Percentiles rank a stretch among this genome's conserved stretches.
Evolutionary conservation across 257 asterid genomes (phyloP).

Genomic region (Thymus mandschuricus): DNA sequence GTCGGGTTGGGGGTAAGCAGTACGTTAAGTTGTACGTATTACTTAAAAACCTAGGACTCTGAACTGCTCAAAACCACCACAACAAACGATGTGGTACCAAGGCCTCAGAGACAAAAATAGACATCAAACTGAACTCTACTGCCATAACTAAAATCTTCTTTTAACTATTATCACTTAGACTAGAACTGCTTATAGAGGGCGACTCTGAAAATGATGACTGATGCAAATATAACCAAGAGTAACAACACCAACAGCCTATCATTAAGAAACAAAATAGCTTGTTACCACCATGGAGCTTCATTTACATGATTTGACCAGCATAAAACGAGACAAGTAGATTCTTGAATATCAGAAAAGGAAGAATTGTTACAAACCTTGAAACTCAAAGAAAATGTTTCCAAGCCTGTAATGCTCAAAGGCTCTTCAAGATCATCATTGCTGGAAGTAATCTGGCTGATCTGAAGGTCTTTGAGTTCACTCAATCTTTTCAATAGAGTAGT

Average conservation of each 20-base stretch:
- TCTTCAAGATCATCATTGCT: conserved; percentile 70
- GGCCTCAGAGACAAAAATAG: not conserved
- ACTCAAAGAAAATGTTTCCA: conserved; percentile 95
- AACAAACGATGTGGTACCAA: not conserved
- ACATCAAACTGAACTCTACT: not conserved
- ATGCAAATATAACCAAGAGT: conserved; percentile 14
- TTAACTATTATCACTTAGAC: not conserved
- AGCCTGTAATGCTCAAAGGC: conserved; percentile 85
- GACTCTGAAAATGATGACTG: not conserved
- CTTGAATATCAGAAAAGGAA: not conserved
- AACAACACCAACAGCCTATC: no score
- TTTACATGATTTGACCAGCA: not conserved
- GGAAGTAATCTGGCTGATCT: conserved; percentile 57
- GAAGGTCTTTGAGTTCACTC: conserved; percentile 86
- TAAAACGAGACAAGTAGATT: conserved; percentile 13
- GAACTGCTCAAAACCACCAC: not conserved
- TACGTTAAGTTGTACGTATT: no score
- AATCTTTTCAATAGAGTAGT: conserved; percentile 87
- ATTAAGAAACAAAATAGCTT: not conserved
- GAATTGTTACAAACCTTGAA: conserved; percentile 62
- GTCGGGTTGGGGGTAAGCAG: no score
- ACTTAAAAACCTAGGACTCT: not conserved
- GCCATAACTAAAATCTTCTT: not conserved
- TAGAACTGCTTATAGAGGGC: not conserved
- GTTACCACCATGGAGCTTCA: conserved; percentile 18